A percentile compares a stretch with the other conserved stretches of the same genome.
Evolutionary conservation across 495 filamentous ascomycete species (phyloP).

Genomic region (Chaetomium tenue): DNA sequence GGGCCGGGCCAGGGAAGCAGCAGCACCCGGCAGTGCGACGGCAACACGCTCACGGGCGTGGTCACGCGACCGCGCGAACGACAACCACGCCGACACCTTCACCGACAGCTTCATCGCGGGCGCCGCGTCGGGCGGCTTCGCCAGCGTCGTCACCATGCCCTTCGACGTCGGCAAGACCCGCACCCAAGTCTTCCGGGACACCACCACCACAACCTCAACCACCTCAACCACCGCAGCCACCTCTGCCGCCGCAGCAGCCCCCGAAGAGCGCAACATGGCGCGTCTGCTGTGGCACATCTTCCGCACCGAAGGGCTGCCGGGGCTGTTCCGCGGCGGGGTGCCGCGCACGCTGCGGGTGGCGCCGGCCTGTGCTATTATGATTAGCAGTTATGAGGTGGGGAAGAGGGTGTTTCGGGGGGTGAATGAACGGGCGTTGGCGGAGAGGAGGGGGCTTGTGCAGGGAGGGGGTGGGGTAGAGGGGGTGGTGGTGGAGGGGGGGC

Average conservation of each 20-base stretch:
- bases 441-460: constrained; percentile 11
- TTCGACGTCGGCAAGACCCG: constrained; percentile 98
- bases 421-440: constrained; percentile 60
- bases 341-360: constrained; percentile 92
- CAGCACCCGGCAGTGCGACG: constrained; percentile 11
- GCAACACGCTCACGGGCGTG: constrained; percentile 34
- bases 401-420: constrained; percentile 80
- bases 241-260: constrained; percentile 35
- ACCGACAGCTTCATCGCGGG: constrained; percentile 87
- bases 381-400: constrained; percentile 92
- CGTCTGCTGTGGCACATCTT: constrained; percentile 86
- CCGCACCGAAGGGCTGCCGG: constrained; percentile 71
- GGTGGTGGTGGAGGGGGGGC: not conserved
- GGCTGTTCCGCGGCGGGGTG: constrained; percentile 86
- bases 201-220: not conserved
- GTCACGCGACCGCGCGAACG: constrained; percentile 48
- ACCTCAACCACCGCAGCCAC: constrained; percentile 12
- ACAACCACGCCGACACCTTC: constrained; percentile 69
- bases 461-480: not conserved
- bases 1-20: not conserved
- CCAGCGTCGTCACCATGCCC: constrained; percentile 87
- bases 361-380: constrained; percentile 99
- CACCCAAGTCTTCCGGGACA: constrained; percentile 72
- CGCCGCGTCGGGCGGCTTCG: constrained; percentile 74
- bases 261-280: constrained; percentile 71